Base-by-base conservation (phyloP, 805 yeast genomes). In the Grigorovia transvaalensis region DNA sequence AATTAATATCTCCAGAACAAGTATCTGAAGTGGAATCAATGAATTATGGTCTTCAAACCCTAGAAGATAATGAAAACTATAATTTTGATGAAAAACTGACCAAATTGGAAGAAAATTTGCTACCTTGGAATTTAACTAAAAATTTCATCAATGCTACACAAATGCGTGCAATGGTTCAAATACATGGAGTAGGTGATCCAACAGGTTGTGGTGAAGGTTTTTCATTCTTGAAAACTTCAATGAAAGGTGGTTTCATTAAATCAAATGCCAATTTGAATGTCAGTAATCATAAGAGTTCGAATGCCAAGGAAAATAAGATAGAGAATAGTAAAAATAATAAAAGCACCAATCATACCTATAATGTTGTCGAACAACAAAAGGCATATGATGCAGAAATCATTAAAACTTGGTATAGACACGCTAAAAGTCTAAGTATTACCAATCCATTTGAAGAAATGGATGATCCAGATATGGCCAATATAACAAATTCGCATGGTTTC, bases 151-250 rank as follows among this genome's bases (percentile, higher is more conserved):
- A 82, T 65, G 93, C 98, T 2, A 89, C 96, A 23, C 98, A 90
- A 64, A 95, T 96, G 51, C 90, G 95, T 61, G 95, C 97, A 0
- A 93, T 93, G 97, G 75, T 93, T 45, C 96, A 89, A 63, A 78
- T 93, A 27, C 88, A 88, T 63, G 96, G 96, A 13, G 90, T 84
- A 50, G 98, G 98, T 48, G 98, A 93, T 66, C 95, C 96, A 1
- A 82, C 96, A 0, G 96, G 95, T 23, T 80, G 86, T 56, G 93
- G 96, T 2, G 85, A 88, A 57, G 96, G 91, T 0, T 86, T 86
- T 57, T 88, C 96, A 9, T 85, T 91, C 57, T 74, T 90, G 59
- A 78, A 90, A 57, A 86, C 96, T 0, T 88, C 97, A 0, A 95
- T 91, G 88, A 93, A 91, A 67, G 96, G 95, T 62, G 96, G 96